Evolutionary conservation across 1,284 basidiomycete genomes (phyloP).

Genomic region (Tremellales sp.): DNA sequence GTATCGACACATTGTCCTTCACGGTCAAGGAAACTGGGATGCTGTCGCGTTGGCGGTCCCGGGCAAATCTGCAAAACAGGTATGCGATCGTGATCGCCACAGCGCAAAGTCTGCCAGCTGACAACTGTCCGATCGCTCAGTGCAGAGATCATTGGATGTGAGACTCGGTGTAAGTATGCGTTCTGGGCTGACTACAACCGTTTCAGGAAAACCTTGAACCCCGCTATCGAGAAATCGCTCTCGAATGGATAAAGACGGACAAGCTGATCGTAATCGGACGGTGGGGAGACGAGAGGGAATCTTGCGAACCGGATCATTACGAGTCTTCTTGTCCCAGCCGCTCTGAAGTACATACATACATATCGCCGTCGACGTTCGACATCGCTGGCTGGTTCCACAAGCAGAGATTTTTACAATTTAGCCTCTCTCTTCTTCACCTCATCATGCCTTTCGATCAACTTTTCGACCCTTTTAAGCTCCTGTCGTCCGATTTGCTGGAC

Average conservation of each 20-base stretch:
- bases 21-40: conserved; percentile 1
- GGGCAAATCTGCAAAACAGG: conserved; percentile 4
- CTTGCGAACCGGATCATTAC: background rate
- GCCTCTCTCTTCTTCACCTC: conserved; percentile 21
- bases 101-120: background rate
- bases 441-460: conserved; percentile 18
- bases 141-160: conserved; percentile 7
- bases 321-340: background rate
- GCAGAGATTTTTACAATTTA: conserved; percentile 11
- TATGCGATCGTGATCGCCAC: background rate
- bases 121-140: background rate
- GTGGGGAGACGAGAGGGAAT: background rate
- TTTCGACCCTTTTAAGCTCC: conserved; percentile 59
- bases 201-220: background rate
- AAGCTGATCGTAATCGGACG: conserved; percentile 5
- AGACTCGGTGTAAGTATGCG: background rate
- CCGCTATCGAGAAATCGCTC: background rate
- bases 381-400: background rate
- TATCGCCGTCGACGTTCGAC: background rate
- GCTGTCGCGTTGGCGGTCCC: background rate
- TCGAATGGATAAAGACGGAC: background rate
- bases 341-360: background rate
- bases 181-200: background rate
- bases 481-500: conserved; percentile 88
- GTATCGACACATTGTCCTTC: background rate